These are phyloP conservation scores for Aspergillus brasiliensis DNA, from an alignment of 2,329 filamentous ascomycete genomes.

Conservation along the genomic window DNA sequence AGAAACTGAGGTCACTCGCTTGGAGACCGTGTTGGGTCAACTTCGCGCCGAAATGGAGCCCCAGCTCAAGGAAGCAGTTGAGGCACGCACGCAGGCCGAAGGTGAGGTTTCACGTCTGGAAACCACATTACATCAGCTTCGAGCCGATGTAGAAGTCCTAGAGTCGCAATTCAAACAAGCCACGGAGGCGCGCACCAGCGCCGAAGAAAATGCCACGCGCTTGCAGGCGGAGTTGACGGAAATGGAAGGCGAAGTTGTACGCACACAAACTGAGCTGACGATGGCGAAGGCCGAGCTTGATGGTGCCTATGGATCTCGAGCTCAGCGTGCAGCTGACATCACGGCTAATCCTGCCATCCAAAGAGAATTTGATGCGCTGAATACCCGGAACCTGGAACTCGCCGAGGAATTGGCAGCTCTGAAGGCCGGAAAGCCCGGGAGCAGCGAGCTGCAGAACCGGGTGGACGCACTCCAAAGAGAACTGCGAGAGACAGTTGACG, in stretches of 20 bases:
- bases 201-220: slow-evolving; percentile 42
- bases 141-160: slow-evolving; percentile 35
- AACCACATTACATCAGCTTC: slow-evolving; percentile 34
- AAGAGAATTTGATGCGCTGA: slow-evolving; percentile 61
- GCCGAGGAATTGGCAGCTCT: slow-evolving; percentile 51
- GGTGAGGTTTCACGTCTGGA: slow-evolving; percentile 24
- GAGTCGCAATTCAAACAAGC: slow-evolving; percentile 34
- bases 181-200: slow-evolving; percentile 29
- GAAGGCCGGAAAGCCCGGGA: slow-evolving; percentile 36
- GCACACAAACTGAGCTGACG: slow-evolving; percentile 77
- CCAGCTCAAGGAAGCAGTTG: slow-evolving; percentile 25
- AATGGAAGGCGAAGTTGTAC: slow-evolving; percentile 65
- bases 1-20: slow-evolving; percentile 19
- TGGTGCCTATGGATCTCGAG: slow-evolving; percentile 82
- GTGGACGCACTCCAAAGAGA: slow-evolving; percentile 64
- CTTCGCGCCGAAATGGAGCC: slow-evolving; percentile 20
- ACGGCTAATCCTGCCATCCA: slow-evolving; percentile 60
- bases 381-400: slow-evolving; percentile 50
- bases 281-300: slow-evolving; percentile 89
- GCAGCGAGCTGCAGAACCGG: slow-evolving; percentile 48
- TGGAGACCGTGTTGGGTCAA: slow-evolving; percentile 31
- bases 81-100: slow-evolving; percentile 22
- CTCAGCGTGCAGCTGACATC: slow-evolving; percentile 68
- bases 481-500: slow-evolving; percentile 66
- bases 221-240: slow-evolving; percentile 54